Evolutionary conservation across 2,329 filamentous ascomycete species (phyloP).

Genomic region (Fulvia fulva): DNA sequence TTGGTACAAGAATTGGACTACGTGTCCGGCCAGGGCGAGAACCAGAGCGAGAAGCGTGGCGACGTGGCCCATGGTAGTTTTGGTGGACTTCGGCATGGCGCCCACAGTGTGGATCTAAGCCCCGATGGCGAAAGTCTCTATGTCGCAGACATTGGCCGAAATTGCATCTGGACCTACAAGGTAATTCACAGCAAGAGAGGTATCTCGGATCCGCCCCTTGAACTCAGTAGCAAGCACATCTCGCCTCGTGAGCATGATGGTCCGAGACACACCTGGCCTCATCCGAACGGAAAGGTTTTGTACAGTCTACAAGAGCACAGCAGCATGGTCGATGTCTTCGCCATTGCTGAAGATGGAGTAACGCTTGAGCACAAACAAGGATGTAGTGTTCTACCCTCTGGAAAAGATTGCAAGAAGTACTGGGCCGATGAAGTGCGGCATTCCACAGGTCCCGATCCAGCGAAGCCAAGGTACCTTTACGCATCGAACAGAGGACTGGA

Average conservation of each 20-base stretch:
- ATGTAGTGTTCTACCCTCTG: slow-evolving; percentile 30
- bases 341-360: slow-evolving; percentile 26
- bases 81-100: slow-evolving; percentile 33
- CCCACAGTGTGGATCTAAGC: slow-evolving; percentile 31
- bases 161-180: slow-evolving; percentile 35
- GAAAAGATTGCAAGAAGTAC: slow-evolving; percentile 31
- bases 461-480: slow-evolving; percentile 30
- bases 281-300: slow-evolving; percentile 32
- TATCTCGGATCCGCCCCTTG: slow-evolving; percentile 23
- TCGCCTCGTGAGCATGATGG: slow-evolving; percentile 31
- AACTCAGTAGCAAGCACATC: slow-evolving; percentile 28
- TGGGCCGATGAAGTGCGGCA: slow-evolving; percentile 37
- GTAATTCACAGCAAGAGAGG: slow-evolving; percentile 18
- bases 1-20: slow-evolving; percentile 34
- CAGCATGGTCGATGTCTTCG: slow-evolving; percentile 35
- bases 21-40: slow-evolving; percentile 26
- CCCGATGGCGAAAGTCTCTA: slow-evolving; percentile 30
- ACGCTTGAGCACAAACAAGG: slow-evolving; percentile 29
- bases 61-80: slow-evolving; percentile 34
- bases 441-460: slow-evolving; percentile 26
- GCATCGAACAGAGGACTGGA: slow-evolving; percentile 34
- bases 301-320: slow-evolving; percentile 37
- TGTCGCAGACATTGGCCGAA: slow-evolving; percentile 35
- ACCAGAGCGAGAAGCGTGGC: slow-evolving; percentile 26
- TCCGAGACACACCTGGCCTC: slow-evolving; percentile 34